A percentile compares a stretch with the other conserved stretches of the same genome.
Evolutionary conservation across 2,329 filamentous ascomycete genomes (phyloP).

Genomic region (Diplodia sapinea): DNA sequence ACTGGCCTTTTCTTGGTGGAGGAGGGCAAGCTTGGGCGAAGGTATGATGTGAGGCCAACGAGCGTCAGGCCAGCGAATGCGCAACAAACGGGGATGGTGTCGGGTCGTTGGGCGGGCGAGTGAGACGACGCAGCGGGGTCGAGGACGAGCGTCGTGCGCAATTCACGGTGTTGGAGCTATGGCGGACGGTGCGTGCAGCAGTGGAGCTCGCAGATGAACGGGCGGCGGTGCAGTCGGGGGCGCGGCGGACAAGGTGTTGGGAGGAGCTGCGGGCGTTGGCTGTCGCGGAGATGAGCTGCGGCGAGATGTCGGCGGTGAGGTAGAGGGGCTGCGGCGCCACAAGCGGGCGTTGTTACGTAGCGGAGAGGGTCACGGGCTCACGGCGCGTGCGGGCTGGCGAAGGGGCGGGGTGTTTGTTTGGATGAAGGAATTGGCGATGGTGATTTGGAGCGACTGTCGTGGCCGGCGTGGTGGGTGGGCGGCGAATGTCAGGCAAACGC

Average conservation of each 20-base stretch:
- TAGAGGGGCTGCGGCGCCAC: slow-evolving; percentile 28
- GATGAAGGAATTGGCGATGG: slow-evolving; percentile 27
- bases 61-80: slow-evolving; percentile 7
- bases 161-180: slow-evolving; percentile 20
- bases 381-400: slow-evolving; percentile 8
- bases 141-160: slow-evolving; percentile 12
- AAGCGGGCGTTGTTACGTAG: slow-evolving; percentile 23
- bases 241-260: slow-evolving; percentile 23
- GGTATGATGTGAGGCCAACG: neutral
- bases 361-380: slow-evolving; percentile 5
- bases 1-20: slow-evolving; percentile 22
- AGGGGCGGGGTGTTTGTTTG: slow-evolving; percentile 13
- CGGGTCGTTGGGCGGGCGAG: neutral
- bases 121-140: slow-evolving; percentile 21
- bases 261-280: slow-evolving; percentile 27
- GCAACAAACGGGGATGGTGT: slow-evolving; percentile 18
- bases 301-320: slow-evolving; percentile 30
- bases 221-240: slow-evolving; percentile 10
- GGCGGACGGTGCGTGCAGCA: neutral
- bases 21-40: neutral
- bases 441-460: slow-evolving; percentile 28
- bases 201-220: neutral
- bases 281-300: slow-evolving; percentile 31
- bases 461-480: slow-evolving; percentile 27
- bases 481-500: slow-evolving; percentile 18